Evolutionary conservation across 2,329 filamentous ascomycete genomes (phyloP).

Genomic region (Chaetomiaceae sp.): DNA sequence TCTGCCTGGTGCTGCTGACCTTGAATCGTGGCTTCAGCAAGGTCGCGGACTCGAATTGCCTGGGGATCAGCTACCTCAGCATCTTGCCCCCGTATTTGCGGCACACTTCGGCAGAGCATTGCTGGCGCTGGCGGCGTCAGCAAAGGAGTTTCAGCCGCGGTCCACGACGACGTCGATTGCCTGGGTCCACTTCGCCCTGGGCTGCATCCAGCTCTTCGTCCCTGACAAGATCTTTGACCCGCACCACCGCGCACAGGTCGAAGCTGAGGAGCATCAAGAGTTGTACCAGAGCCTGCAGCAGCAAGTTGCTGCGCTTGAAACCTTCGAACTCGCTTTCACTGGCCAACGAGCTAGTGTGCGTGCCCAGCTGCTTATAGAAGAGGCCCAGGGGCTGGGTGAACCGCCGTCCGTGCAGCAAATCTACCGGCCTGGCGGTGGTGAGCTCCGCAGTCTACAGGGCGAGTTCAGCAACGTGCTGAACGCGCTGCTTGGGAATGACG

Average conservation of each 20-base stretch:
- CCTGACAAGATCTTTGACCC: conserved; percentile 86
- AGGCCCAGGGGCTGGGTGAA: conserved; percentile 58
- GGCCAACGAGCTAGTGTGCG: conserved; percentile 64
- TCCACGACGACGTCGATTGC: conserved; percentile 47
- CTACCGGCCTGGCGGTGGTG: conserved; percentile 62
- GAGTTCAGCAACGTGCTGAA: conserved; percentile 76
- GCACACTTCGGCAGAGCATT: conserved; percentile 42
- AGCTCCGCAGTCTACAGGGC: conserved; percentile 67
- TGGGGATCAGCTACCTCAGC: conserved; percentile 22
- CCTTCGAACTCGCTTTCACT: conserved; percentile 62
- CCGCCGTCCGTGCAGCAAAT: conserved; percentile 61
- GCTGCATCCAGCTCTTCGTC: conserved; percentile 71
- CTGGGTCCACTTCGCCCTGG: conserved; percentile 71
- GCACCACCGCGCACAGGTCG: conserved; percentile 57
- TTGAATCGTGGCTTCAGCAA: conserved; percentile 16
- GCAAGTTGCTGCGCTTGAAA: conserved; percentile 53
- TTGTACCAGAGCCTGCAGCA: conserved; percentile 49
- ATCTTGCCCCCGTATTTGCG: conserved; percentile 35
- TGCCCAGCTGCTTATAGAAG: conserved; percentile 54
- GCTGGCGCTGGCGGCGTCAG: conserved; percentile 37
- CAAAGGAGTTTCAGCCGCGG: conserved; percentile 24
- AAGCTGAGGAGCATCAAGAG: conserved; percentile 52
- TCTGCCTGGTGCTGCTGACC: neutral
- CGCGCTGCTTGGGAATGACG: conserved; percentile 46
- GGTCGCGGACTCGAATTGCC: conserved; percentile 21